A percentile compares a stretch with the other conserved stretches of the same genome.
These are phyloP conservation scores for Corylus avellana DNA, from an alignment of 306 rosid species.

Conservation along the genomic window DNA sequence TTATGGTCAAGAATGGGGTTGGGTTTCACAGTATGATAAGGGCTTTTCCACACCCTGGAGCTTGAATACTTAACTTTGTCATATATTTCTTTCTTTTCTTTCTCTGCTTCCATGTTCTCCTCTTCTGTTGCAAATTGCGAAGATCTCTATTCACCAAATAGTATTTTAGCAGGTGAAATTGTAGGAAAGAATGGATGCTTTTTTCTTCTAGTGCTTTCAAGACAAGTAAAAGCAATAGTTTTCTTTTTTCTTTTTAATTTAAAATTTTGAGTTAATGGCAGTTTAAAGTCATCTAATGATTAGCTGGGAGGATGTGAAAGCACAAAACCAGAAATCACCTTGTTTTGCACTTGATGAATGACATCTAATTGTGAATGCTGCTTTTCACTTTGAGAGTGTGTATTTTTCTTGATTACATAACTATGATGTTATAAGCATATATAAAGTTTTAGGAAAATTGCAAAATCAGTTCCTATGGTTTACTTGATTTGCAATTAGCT, in stretches of 20 bases:
- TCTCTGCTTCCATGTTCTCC: neutral
- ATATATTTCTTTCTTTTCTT: neutral
- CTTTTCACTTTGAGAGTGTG: neutral
- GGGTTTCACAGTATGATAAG: neutral
- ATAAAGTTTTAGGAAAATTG: neutral
- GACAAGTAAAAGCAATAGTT: neutral
- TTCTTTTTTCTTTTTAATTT: neutral
- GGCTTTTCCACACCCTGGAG: neutral
- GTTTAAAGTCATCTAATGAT: neutral
- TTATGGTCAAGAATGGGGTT: neutral
- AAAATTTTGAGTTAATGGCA: neutral
- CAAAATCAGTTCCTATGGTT: too few relatives aligned
- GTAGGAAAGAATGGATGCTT: neutral
- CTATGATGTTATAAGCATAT: neutral
- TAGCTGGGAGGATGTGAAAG: neutral
- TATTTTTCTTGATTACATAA: neutral
- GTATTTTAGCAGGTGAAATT: neutral
- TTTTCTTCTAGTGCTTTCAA: neutral
- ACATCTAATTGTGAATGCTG: neutral
- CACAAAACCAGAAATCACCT: neutral
- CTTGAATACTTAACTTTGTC: neutral
- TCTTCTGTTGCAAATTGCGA: neutral
- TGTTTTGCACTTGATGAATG: neutral
- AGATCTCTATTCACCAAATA: neutral
- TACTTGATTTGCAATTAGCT: too few relatives aligned